Conservation (phyloP, 2,329 filamentous ascomycete species). For the Ophiostoma ulmi region DNA sequence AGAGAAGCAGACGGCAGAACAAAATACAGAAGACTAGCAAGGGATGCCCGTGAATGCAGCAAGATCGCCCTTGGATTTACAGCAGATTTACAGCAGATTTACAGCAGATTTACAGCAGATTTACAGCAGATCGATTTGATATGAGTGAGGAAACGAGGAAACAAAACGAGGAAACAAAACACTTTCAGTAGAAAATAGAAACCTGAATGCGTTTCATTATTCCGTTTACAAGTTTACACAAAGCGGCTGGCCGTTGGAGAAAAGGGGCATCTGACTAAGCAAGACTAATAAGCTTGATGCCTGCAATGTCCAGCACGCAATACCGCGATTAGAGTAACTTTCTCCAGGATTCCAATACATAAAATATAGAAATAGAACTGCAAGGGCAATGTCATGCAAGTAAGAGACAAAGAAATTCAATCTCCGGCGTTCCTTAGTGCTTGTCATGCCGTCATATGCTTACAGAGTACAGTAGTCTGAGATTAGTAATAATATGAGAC, state of each 20-base stretch:
- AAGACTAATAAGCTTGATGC: not conserved
- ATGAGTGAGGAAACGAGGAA: not conserved
- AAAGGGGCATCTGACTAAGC: not conserved
- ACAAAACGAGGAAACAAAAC: not conserved
- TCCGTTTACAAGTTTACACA: not conserved
- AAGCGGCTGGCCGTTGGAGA: too few species aligned
- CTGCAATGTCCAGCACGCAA: not conserved
- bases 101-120: not conserved
- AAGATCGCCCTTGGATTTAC: not conserved
- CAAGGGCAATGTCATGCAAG: not conserved
- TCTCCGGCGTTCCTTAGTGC: not conserved
- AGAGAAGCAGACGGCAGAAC: not conserved
- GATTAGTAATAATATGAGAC: not conserved
- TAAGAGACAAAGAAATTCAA: not conserved
- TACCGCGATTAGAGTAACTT: not conserved
- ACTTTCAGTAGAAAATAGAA: not conserved
- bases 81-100: not conserved
- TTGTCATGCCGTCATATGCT: not conserved
- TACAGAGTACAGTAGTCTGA: not conserved
- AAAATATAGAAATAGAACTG: not conserved
- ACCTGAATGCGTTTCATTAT: not conserved
- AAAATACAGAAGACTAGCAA: not conserved
- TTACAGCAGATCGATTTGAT: not conserved
- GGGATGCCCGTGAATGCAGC: conserved; percentile 1
- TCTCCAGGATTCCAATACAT: not conserved